Evolutionary conservation across 2,329 filamentous ascomycete genomes (phyloP), one percentile per base, ranked within the genome.

Genomic region (Cladosporium halotolerans): DNA sequence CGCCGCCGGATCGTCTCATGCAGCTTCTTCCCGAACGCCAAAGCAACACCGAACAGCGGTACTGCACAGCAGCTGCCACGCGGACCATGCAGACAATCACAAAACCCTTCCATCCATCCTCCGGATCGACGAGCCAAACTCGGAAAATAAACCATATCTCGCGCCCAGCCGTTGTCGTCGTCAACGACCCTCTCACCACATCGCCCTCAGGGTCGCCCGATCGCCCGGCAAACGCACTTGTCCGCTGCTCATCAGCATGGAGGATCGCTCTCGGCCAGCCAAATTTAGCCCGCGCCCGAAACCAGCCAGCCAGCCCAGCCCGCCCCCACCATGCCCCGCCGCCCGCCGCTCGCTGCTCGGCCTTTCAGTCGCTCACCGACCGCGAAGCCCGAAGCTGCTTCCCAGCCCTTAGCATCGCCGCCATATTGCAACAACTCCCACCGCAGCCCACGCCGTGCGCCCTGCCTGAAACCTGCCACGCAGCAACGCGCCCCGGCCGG

Each of bases 81-180:
- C 23, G 23, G 23, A 28, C 23, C 23, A 28, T 28, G 23, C 23
- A 28, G 23, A 28, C 23, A 3, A 28, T 7, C 23, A 28, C 23
- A 4, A 4, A 28, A 28, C 23, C 23, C 23, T 28, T 4, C 34
- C n/a, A 36, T 36, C 34, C 10, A 36, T 9, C 36, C 33, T 32
- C 36, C 31, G 47, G 47, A 50, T 50, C 47, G 42, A 33, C 47
- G 47, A 50, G 47, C 47, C 47, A 42, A 34, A 50, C 18, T 43
- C 47, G 47, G 47, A 36, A 50, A 50, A 50, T 50, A 50, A 50
- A 43, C 47, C 39, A 33, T 50, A 50, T 19, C 31, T 36, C 32
- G 28, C 4, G n/a, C 9, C 11, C 16, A 13, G n/a, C 31, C 14
- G 6, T n/a, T 42, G 32, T 14, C 16, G 28, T 36, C 44, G 44